Evolutionary conservation across 2,329 filamentous ascomycete genomes (phyloP), one percentile per base, ranked within the genome.

Genomic region (Cladorrhinum sp.): DNA sequence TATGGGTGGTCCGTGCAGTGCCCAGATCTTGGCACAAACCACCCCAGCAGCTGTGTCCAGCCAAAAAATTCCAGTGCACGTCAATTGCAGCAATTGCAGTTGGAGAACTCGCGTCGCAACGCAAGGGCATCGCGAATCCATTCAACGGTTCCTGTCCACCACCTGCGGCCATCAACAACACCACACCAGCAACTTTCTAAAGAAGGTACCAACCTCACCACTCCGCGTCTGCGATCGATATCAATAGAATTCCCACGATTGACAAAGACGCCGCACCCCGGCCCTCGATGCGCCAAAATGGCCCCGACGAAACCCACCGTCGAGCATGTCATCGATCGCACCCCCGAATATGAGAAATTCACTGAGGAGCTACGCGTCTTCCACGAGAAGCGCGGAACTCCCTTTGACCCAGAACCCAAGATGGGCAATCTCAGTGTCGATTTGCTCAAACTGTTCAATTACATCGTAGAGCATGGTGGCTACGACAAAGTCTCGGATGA

Each of bases 401-500:
- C 81, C 60, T 86, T 96, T 67, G 92, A 96, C 63, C 82, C 87
- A 28, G 89, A 93, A 73, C 92, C 92, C 56, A 92, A 91, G 76
- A 86, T 96, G 68, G 91, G 90, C 63, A 83, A 84, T 67, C 87
- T 87, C 62, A 86, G 89, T 65, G 83, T 96, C 63, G 90, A 96
- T 70, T 80, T 96, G 26, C 79, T 87, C 71, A 88, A 89, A 70
- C 83, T 96, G 28, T 96, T 91, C 80, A 88, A 89, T 64, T 83
- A 87, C 67, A 89, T 96, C 18, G 82, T 90, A 58, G 83, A 84
- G 21, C 86, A 87, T 68, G 92, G 92, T 57, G 92, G 92, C 61
- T 96, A 96, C 73, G 92, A 96, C 75, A 88, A 88, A 72, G 85
- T 94, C 73, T 92, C 85, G 64, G 88, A 86, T 76, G 86, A 94